Percentiles rank a stretch among this genome's conserved stretches.
Evolutionary conservation across 1,139 yeast genomes (phyloP).

Genomic region (Williopsis jadinii): DNA sequence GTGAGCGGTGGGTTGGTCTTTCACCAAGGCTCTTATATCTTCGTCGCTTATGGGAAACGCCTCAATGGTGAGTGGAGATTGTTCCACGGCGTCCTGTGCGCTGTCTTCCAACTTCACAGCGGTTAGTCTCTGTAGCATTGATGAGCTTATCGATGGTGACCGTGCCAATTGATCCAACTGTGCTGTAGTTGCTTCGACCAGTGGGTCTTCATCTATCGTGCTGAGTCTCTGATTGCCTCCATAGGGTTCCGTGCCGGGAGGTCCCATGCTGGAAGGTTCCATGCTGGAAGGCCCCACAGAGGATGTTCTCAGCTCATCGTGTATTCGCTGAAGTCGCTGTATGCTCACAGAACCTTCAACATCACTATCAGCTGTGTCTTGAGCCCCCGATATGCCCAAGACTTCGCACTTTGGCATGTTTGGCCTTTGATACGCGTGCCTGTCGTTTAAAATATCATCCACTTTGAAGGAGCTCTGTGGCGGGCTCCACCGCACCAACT

Average conservation of each 20-base stretch:
- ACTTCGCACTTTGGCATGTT: conserved; percentile 12
- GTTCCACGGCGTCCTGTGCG: neutral
- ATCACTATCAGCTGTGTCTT: conserved; percentile 5
- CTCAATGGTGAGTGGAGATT: conserved; percentile 1
- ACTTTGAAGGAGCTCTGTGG: conserved; percentile 36
- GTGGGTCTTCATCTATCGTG: too few species aligned
- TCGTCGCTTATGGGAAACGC: conserved; percentile 5
- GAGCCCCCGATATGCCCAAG: neutral
- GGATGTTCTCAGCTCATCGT: too few species aligned
- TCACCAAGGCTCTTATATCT: conserved; percentile 1
- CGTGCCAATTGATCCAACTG: conserved; percentile 1
- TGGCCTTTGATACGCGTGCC: conserved; percentile 34
- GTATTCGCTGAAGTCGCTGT: too few species aligned
- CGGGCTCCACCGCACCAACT: conserved; percentile 47
- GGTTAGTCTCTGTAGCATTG: neutral
- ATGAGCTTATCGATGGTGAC: neutral
- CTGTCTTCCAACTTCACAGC: neutral
- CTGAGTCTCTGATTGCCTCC: too few species aligned
- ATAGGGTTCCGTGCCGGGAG: too few species aligned
- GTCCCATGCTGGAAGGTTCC: too few species aligned
- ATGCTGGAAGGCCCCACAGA: too few species aligned
- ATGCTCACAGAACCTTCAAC: conserved; percentile 1
- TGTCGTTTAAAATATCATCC: conserved; percentile 31
- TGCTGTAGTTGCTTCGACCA: too few species aligned
- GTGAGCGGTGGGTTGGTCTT: neutral